Evolutionary conservation across 2,329 filamentous ascomycete species (phyloP).

Genomic region (Botryotinia calthae): DNA sequence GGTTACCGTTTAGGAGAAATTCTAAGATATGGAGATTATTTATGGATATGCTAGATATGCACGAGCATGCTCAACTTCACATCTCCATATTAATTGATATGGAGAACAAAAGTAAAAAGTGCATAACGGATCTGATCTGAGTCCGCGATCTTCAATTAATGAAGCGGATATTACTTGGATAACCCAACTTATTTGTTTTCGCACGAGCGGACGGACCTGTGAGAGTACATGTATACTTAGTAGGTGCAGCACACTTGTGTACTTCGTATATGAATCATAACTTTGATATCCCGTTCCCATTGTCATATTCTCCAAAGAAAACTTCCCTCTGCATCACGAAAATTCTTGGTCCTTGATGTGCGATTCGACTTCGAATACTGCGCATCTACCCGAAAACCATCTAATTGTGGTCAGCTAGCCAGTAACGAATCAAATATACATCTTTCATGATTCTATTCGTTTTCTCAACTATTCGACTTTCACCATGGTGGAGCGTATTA

Average conservation of each 20-base stretch:
- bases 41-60: not conserved
- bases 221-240: not conserved
- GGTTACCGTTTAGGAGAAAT: slow-evolving; percentile 4
- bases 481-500: slow-evolving; percentile 3
- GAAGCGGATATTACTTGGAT: not conserved
- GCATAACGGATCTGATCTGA: not conserved
- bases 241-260: slow-evolving; percentile 5
- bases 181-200: not conserved
- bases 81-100: not conserved
- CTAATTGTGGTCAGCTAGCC: slow-evolving; percentile 1
- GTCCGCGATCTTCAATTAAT: not conserved
- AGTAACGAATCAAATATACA: not conserved
- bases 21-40: not conserved
- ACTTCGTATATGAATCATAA: not conserved
- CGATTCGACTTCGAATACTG: slow-evolving; percentile 17
- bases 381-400: slow-evolving; percentile 10
- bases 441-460: slow-evolving; percentile 5
- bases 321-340: not conserved
- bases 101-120: not conserved
- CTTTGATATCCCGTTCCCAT: not conserved
- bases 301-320: not conserved
- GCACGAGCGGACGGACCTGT: not conserved
- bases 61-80: not conserved
- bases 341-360: slow-evolving; percentile 1
- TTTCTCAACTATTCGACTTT: not conserved